phyloP scores from a whole-genome alignment of 768 basidiomycete genomes.

The Naematelia aurantialba region DNA sequence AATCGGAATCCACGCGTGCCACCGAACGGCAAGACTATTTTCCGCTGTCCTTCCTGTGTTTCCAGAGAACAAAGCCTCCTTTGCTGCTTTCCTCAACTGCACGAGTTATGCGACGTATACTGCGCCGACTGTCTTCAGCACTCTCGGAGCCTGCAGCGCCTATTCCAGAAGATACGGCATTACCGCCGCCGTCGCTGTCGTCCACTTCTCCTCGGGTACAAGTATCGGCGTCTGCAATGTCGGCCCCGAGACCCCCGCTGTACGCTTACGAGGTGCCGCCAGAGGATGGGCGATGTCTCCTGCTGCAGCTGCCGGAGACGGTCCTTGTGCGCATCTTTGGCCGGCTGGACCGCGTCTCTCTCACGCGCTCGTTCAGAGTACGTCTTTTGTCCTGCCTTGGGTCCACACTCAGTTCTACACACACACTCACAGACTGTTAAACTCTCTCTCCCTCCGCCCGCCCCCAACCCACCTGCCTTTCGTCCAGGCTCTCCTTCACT shows the following conservation, averaged over 20 bases:
- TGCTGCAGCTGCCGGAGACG: conserved; percentile 35
- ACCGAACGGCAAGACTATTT: no score
- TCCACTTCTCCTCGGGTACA: no score
- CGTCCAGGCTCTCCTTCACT: neutral
- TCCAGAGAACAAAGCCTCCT: no score
- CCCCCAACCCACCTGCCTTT: neutral
- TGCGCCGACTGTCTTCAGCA: neutral
- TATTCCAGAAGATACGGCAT: no score
- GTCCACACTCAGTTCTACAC: no score
- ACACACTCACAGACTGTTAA: neutral
- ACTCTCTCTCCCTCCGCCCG: neutral
- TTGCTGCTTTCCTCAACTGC: no score
- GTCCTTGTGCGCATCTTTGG: conserved; percentile 32
- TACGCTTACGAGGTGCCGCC: conserved; percentile 28
- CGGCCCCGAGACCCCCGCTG: no score
- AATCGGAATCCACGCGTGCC: no score
- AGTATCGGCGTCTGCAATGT: no score
- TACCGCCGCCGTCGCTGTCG: no score
- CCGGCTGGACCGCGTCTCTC: conserved; percentile 6
- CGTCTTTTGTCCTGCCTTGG: conserved; percentile 2
- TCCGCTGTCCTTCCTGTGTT: no score
- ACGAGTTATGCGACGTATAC: no score
- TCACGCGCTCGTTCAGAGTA: conserved; percentile 14
- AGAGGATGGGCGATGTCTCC: conserved; percentile 19
- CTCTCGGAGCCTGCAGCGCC: neutral